A percentile compares a stretch with the other conserved stretches of the same genome.
Conservation (phyloP, 225 moss, liverwort and hornwort genomes). For the Physcomitrium patens region DNA sequence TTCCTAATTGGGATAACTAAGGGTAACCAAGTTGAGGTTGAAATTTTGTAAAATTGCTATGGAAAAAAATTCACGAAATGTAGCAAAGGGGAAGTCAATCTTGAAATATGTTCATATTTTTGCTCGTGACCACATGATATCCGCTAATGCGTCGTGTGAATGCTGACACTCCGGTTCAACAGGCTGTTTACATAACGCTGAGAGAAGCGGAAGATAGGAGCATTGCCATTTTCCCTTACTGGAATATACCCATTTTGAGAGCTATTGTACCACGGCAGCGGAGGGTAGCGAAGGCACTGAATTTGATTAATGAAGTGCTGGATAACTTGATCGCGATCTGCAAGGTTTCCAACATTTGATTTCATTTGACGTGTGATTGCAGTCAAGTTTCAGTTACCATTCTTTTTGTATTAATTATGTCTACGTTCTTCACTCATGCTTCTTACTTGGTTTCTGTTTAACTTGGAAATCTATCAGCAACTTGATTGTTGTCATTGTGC, state of each 20-base stretch:
- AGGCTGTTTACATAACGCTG: constrained; percentile 80
- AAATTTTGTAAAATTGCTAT: neutral
- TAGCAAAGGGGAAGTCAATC: constrained; percentile 9
- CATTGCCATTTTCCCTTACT: constrained; percentile 75
- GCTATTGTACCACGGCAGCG: constrained; percentile 76
- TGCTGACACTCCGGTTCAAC: constrained; percentile 4
- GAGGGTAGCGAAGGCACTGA: constrained; percentile 67
- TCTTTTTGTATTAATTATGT: neutral
- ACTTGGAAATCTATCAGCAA: neutral
- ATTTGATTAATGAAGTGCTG: constrained; percentile 72
- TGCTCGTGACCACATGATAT: neutral
- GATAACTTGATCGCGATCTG: constrained; percentile 69
- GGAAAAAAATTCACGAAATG: neutral
- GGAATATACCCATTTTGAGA: constrained; percentile 80
- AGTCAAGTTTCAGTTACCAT: neutral
- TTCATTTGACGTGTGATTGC: neutral
- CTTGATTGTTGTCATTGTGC: constrained; percentile 22
- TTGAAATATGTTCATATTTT: neutral
- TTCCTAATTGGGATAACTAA: neutral
- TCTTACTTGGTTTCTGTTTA: constrained; percentile 4
- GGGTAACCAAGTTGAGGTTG: neutral
- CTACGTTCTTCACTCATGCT: neutral
- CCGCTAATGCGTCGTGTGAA: neutral
- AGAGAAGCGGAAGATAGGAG: constrained; percentile 86
- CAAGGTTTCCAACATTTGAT: constrained; percentile 56